phyloP scores from a whole-genome alignment of 148 eudicot genomes.

The Persicaria maculosa region DNA sequence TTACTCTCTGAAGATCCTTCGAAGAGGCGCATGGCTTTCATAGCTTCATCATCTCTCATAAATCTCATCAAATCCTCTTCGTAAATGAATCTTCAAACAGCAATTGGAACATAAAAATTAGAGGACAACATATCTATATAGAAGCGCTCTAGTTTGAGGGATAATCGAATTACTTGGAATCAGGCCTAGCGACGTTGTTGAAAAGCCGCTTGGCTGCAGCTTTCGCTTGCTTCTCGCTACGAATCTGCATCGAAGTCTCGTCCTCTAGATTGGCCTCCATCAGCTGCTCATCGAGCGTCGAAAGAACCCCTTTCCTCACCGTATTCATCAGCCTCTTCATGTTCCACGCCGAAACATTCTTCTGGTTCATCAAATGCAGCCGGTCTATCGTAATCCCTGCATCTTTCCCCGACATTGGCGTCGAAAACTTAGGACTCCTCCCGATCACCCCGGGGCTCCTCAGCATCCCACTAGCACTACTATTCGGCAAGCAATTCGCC shows the following conservation, averaged over 20 bases:
- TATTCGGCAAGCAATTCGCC: conserved; percentile 44
- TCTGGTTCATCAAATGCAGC: conserved; percentile 74
- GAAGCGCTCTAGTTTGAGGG: neutral
- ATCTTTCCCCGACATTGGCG: conserved; percentile 20
- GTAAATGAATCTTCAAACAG: neutral
- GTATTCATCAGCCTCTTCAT: conserved; percentile 85
- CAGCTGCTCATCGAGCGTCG: conserved; percentile 65
- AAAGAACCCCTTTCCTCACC: conserved; percentile 56
- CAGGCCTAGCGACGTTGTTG: conserved; percentile 55
- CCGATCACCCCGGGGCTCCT: conserved; percentile 21
- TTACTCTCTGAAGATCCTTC: conserved; percentile 59
- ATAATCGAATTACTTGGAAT: conserved; percentile 41
- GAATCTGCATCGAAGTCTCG: conserved; percentile 45
- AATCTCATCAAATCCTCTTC: conserved; percentile 75
- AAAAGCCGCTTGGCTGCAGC: conserved; percentile 61
- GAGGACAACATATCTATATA: neutral
- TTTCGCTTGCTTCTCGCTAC: conserved; percentile 65
- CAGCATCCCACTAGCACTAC: conserved; percentile 20
- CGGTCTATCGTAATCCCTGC: conserved; percentile 69
- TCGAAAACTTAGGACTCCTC: conserved; percentile 32
- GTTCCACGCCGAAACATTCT: conserved; percentile 92
- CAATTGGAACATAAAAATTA: neutral
- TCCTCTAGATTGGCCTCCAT: conserved; percentile 42
- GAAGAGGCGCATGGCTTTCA: conserved; percentile 44
- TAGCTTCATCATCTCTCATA: conserved; percentile 74